Base-by-base conservation (phyloP, 768 basidiomycete species). In the Suillus occidentalis region DNA sequence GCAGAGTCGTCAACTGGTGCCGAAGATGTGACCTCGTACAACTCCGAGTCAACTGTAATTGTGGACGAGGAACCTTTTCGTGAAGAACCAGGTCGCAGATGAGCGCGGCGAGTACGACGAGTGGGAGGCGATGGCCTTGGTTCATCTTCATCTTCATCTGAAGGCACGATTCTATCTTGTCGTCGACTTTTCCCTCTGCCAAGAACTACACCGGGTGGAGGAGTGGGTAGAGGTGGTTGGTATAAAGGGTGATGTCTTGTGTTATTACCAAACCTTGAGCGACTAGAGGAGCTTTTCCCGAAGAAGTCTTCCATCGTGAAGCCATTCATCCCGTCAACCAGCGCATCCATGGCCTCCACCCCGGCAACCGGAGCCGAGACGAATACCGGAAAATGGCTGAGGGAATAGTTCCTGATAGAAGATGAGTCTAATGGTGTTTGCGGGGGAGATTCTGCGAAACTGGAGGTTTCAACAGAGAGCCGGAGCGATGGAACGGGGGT, bases 311-410 rank as follows among this genome's bases (percentile, higher is more conserved):
- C 88, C 52, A 83, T 84, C 42, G 76, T 80, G 36, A 74, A 74
- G 34, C 89, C 89, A 71, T 94, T 95, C 93, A 95, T 94, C 10
- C 90, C 91, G 68, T 94, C 92, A 8, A 95, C 93, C 61, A 95
- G 76, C 14, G 93, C 93, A 73, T 95, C 93, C 88, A 95, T 90
- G 10, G 87, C 87, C 77, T 94, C 92, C 10, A 95, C 91, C 2
- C 91, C 92, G 6, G 91, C 75, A 8, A 90, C 78, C 5, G 91
- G 91, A 22, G 92, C 91, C 52, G 91, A 85, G 22, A 94, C 92
- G 34, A 91, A 73, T 31, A 89, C 88, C 18, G 88, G 81, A 69
- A 88, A 86, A 58, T 84, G 75, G 59, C 84, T 81, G 55, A 84
- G 1, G 20, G 63, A 59, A 52, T 61, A 64, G 9, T 53, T 42